phyloP scores from a whole-genome alignment of 306 rosid genomes.

The Argentina anserina region DNA sequence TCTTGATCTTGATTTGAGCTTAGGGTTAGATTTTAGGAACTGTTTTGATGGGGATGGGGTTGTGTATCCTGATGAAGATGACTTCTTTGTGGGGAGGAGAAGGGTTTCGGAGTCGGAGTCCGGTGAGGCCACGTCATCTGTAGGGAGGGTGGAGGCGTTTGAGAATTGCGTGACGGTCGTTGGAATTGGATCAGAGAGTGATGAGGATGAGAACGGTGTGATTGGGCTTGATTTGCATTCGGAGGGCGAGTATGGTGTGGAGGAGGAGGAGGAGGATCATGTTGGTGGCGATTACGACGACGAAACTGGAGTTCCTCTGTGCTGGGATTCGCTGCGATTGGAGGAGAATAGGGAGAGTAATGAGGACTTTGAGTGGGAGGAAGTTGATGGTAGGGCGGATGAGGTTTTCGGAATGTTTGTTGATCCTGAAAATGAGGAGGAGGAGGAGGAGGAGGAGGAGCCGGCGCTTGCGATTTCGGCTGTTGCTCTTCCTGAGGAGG shows the following conservation, averaged over 20 bases:
- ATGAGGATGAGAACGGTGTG: constrained; percentile 37
- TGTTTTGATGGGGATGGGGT: constrained; percentile 27
- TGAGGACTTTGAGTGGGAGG: constrained; percentile 92
- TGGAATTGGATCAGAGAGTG: constrained; percentile 49
- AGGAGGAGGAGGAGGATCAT: constrained; percentile 2
- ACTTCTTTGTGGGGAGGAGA: constrained; percentile 35
- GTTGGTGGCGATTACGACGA: constrained; percentile 38
- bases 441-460: not conserved
- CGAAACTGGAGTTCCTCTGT: constrained; percentile 41
- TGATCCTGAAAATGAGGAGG: constrained; percentile 39
- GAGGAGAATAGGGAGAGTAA: constrained; percentile 49
- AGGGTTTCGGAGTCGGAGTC: constrained; percentile 41
- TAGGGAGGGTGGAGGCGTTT: constrained; percentile 21
- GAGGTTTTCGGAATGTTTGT: constrained; percentile 47
- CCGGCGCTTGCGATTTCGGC: constrained; percentile 9
- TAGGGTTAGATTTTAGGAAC: constrained; percentile 29
- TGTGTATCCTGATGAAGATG: constrained; percentile 34
- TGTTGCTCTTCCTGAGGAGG: constrained; percentile 30
- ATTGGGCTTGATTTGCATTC: constrained; percentile 47
- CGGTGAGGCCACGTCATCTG: constrained; percentile 27
- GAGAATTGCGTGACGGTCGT: constrained; percentile 23
- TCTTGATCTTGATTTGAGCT: constrained; percentile 30
- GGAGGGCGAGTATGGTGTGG: constrained; percentile 35
- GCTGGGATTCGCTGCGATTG: constrained; percentile 68
- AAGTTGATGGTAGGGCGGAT: constrained; percentile 57